Conservation (phyloP, 352 stramenopile genomes). For the Hyphochytrium catenoides region DNA sequence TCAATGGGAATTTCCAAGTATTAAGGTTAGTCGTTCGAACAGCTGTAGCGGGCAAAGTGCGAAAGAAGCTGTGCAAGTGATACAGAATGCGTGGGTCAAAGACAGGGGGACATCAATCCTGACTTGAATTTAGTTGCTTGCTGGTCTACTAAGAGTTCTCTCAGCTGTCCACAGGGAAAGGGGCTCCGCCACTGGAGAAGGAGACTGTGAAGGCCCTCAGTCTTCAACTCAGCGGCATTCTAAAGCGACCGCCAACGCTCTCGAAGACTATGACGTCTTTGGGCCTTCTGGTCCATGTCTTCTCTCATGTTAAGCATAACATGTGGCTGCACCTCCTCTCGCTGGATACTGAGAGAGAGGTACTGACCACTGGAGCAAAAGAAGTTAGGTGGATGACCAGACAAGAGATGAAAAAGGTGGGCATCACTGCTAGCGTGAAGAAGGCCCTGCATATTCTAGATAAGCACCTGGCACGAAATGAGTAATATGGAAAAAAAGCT, state of each 20-base stretch:
- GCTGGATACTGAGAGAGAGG: slow-evolving; percentile 13
- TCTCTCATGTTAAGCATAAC: slow-evolving; percentile 67
- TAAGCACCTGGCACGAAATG: no score
- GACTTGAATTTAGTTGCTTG: not conserved
- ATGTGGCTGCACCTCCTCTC: slow-evolving; percentile 64
- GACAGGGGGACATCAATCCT: not conserved
- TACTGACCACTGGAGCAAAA: not conserved
- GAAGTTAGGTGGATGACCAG: slow-evolving; percentile 40
- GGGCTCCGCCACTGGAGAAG: no score
- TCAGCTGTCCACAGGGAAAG: no score
- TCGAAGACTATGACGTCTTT: no score
- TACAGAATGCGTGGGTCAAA: not conserved
- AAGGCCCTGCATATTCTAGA: slow-evolving; percentile 54
- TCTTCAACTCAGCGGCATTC: no score
- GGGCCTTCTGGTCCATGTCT: slow-evolving; percentile 53
- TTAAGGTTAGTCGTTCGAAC: slow-evolving; percentile 22
- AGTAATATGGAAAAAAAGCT: no score
- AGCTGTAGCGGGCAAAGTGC: slow-evolving; percentile 22
- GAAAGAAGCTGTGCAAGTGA: not conserved
- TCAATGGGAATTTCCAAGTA: slow-evolving; percentile 65
- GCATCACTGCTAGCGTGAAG: slow-evolving; percentile 61
- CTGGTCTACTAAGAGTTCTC: not conserved
- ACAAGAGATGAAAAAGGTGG: slow-evolving; percentile 33
- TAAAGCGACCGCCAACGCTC: no score
- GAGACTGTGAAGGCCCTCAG: no score